Base-by-base conservation (phyloP, 2,329 filamentous ascomycete genomes). In the Verticillium tricorpus region DNA sequence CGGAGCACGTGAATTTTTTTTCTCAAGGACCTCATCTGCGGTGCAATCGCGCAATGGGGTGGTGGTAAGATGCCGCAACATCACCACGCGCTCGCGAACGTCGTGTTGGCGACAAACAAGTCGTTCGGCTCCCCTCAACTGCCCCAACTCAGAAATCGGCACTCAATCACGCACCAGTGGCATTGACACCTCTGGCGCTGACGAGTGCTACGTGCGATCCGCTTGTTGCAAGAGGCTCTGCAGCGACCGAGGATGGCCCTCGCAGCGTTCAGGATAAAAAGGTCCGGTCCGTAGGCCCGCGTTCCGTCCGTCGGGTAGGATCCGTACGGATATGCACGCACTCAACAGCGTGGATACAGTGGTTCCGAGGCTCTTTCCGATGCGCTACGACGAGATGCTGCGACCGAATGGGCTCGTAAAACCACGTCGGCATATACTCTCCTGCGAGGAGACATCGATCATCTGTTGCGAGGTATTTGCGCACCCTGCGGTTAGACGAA, bases 241-340 rank as follows among this genome's bases (percentile, higher is more conserved):
- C 9, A n/a, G 19, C 45, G 9, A 50, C 8, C 8, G 45, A 22
- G 19, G 45, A 22, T 6, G 8, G 8, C 39, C 17, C 8, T 45
- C 15, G 17, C 11, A n/a, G 19, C n/a, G 19, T 25, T 37, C 37
- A 50, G 57, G 57, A 19, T 58, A 58, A 58, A 28, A 58, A 58
- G 39, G 34, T 2, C 22, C 57, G 57, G 57, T 50, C 57, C 57
- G 57, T 11, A 58, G 57, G 57, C 34, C 57, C 57, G 57, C 22
- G 25, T 32, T 17, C 57, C 57, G 57, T n/a, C 56, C 15, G 17
- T 28, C 19, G n/a, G 17, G 11, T 35, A 2, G 31, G 17, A 32
- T 2, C 19, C 17, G 32, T 22, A 34, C 28, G 54, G 25, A 9
- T 32, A 32, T 22, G 31, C 55, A 22, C 15, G 31, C 31, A 57